Conservation (phyloP, 192 early-diverging fungal species). For the Gaertneriomyces sp. region DNA sequence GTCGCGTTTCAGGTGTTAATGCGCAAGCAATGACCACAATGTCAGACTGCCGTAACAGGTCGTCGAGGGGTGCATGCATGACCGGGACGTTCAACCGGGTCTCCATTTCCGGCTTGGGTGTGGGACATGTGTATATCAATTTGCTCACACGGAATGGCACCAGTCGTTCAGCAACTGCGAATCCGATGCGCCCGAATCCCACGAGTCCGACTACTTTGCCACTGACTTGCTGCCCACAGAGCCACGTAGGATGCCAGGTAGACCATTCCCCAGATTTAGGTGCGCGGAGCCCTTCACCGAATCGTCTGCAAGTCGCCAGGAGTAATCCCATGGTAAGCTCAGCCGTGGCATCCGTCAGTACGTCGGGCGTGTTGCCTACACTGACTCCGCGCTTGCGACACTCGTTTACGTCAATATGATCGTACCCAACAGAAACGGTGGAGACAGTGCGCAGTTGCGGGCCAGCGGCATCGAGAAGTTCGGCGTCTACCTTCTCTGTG, state of each 20-base stretch:
- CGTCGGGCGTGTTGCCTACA: conserved; percentile 81
- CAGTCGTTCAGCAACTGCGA: conserved; percentile 67
- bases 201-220: conserved; percentile 80
- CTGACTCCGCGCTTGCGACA: conserved; percentile 50
- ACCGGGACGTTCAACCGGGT: conserved; percentile 41
- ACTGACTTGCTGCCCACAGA: conserved; percentile 69
- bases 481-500: conserved; percentile 69
- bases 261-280: conserved; percentile 54
- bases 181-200: conserved; percentile 79
- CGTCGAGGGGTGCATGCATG: conserved; percentile 49
- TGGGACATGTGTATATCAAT: conserved; percentile 62
- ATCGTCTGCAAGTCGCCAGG: conserved; percentile 65
- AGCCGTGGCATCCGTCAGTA: conserved; percentile 84
- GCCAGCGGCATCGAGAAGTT: conserved; percentile 62
- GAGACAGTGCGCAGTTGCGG: conserved; percentile 66
- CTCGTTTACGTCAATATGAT: conserved; percentile 67
- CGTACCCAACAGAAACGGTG: conserved; percentile 64
- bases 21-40: conserved; percentile 73
- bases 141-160: conserved; percentile 64
- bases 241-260: conserved; percentile 60
- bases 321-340: conserved; percentile 75
- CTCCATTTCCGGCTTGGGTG: conserved; percentile 47
- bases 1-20: conserved; percentile 63
- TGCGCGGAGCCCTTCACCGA: conserved; percentile 54
- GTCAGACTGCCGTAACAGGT: conserved; percentile 62